phyloP scores from a whole-genome alignment of 306 rosid species.

The Prunus persica region Prunus_persica_NCBIv2 NC_034013.1:11856001-11856500 shows the following conservation, averaged over 20 bases:
- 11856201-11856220: constrained; percentile 5
- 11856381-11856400: constrained; percentile 43
- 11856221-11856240: neutral
- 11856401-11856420: constrained; percentile 51
- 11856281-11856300: neutral
- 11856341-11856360: constrained; percentile 27
- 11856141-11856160: constrained; percentile 42
- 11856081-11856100: constrained; percentile 49
- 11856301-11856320: constrained; percentile 27
- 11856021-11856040: constrained; percentile 26
- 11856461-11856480: constrained; percentile 29
- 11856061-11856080: constrained; percentile 39
- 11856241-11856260: too few species aligned
- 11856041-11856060: constrained; percentile 32
- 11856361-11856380: constrained; percentile 19
- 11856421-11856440: constrained; percentile 4
- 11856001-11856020: constrained; percentile 34
- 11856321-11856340: constrained; percentile 49
- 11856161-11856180: constrained; percentile 47
- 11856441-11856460: neutral
- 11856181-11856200: neutral
- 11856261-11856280: neutral
- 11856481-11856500: neutral
- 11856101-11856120: constrained; percentile 31
- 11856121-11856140: constrained; percentile 29